Evolutionary conservation across 768 basidiomycete species (phyloP).

Genomic region (Panellus pusillus): DNA sequence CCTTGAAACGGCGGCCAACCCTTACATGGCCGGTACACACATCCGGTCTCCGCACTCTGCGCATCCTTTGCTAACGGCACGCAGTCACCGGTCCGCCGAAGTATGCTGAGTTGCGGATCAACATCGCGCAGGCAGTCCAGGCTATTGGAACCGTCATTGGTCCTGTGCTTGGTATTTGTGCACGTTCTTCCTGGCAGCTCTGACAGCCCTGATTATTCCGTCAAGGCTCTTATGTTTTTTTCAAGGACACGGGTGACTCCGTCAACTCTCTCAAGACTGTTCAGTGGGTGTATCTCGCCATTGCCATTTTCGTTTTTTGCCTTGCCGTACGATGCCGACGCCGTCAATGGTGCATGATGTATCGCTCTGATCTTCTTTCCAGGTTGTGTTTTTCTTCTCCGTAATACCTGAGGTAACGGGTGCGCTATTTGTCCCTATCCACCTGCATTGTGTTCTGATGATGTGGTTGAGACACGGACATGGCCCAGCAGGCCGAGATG

Average conservation of each 20-base stretch:
- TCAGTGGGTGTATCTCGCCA: conserved; percentile 37
- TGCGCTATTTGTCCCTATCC: conserved; percentile 1
- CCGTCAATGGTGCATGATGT: background rate
- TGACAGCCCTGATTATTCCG: too few relatives aligned
- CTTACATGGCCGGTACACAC: conserved; percentile 34
- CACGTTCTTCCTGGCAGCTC: too few relatives aligned
- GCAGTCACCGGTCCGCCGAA: conserved; percentile 35
- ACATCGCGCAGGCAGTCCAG: conserved; percentile 35
- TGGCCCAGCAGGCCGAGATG: conserved; percentile 34
- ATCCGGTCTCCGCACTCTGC: too few relatives aligned
- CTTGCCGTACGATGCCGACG: conserved; percentile 19
- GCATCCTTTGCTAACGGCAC: background rate
- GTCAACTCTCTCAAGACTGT: conserved; percentile 32
- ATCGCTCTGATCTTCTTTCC: background rate
- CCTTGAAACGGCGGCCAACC: conserved; percentile 35
- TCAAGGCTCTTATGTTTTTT: conserved; percentile 32
- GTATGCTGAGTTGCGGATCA: conserved; percentile 35
- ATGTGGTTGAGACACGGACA: conserved; percentile 29
- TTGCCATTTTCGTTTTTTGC: conserved; percentile 33
- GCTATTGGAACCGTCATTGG: conserved; percentile 35
- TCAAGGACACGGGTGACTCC: conserved; percentile 33
- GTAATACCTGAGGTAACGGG: conserved; percentile 37
- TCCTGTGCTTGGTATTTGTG: conserved; percentile 27
- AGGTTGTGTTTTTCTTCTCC: conserved; percentile 32
- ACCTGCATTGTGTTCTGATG: background rate